A percentile compares a stretch with the other conserved stretches of the same genome.
These are phyloP conservation scores for Trichoderma asperelloides DNA, from an alignment of 495 filamentous ascomycete species.

Conservation along the genomic window DNA sequence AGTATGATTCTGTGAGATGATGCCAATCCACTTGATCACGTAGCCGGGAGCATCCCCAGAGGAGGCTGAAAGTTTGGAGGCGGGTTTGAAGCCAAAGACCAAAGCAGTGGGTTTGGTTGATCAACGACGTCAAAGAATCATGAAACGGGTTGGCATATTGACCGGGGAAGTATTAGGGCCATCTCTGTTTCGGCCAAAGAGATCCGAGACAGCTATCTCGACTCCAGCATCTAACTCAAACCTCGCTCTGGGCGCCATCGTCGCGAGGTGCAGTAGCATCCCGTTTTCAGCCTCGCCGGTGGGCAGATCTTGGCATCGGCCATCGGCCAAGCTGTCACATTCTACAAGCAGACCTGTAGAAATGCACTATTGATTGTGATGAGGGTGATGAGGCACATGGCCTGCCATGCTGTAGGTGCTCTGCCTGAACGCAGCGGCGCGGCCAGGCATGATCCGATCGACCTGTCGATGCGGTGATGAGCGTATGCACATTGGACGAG, in stretches of 20 bases:
- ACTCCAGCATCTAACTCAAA: background rate
- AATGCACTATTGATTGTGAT: background rate
- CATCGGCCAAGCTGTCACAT: background rate
- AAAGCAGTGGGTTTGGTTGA: background rate
- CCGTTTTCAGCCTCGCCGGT: background rate
- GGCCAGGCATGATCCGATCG: constrained; percentile 3
- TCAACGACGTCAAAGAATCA: background rate
- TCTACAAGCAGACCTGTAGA: background rate
- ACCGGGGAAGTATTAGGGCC: background rate
- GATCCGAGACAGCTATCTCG: background rate
- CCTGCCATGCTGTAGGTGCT: background rate
- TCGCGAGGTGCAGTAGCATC: constrained; percentile 6
- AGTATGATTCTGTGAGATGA: background rate
- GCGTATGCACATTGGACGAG: too few relatives aligned
- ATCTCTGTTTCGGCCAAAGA: constrained; percentile 1
- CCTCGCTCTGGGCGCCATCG: constrained; percentile 1
- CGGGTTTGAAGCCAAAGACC: background rate
- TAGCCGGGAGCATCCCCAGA: background rate
- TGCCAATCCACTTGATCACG: too few relatives aligned
- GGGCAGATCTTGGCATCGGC: background rate
- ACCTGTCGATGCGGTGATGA: background rate
- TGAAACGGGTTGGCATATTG: background rate
- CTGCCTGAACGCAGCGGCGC: too few relatives aligned
- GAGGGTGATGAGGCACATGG: background rate
- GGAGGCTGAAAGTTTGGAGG: background rate